Percentiles rank a stretch among this genome's conserved stretches.
Conservation (phyloP, 257 asterid species). For the Perilla frutescens region DNA sequence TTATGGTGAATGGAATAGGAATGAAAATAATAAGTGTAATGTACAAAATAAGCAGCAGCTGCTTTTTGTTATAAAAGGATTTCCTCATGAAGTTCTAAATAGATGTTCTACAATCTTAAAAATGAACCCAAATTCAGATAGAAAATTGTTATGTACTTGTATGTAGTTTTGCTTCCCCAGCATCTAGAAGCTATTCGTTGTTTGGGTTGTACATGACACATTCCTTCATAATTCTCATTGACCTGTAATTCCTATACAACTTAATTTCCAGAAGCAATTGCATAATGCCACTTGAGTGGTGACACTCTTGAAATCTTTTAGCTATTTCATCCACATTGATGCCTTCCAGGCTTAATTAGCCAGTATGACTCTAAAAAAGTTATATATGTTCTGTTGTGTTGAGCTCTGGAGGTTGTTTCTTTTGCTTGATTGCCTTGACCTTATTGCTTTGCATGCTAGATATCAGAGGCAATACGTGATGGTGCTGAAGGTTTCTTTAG, state of each 20-base stretch:
- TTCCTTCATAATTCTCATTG: slow-evolving; percentile 24
- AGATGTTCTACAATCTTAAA: too few relatives aligned
- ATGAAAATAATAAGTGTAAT: neutral
- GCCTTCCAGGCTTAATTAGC: slow-evolving; percentile 21
- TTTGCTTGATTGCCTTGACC: slow-evolving; percentile 40
- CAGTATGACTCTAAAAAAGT: neutral
- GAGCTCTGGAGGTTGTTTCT: slow-evolving; percentile 11
- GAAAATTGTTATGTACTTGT: neutral
- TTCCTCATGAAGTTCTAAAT: too few relatives aligned
- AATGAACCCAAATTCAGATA: too few relatives aligned
- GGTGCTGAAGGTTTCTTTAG: slow-evolving; percentile 99
- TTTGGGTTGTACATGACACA: slow-evolving; percentile 2
- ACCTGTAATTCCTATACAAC: slow-evolving; percentile 6
- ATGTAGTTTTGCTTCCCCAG: neutral
- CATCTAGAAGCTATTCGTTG: neutral
- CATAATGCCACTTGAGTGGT: slow-evolving; percentile 17
- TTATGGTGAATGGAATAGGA: neutral
- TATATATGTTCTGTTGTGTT: slow-evolving; percentile 12
- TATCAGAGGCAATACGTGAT: slow-evolving; percentile 99
- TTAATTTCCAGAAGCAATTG: slow-evolving; percentile 21
- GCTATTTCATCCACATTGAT: slow-evolving; percentile 21
- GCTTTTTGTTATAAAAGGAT: slow-evolving; percentile 5
- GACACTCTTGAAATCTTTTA: slow-evolving; percentile 12
- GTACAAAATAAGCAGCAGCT: neutral
- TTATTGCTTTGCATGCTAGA: slow-evolving; percentile 58